phyloP scores from a whole-genome alignment of 2,329 filamentous ascomycete genomes.

The Neopestalotiopsis rosae region DNA sequence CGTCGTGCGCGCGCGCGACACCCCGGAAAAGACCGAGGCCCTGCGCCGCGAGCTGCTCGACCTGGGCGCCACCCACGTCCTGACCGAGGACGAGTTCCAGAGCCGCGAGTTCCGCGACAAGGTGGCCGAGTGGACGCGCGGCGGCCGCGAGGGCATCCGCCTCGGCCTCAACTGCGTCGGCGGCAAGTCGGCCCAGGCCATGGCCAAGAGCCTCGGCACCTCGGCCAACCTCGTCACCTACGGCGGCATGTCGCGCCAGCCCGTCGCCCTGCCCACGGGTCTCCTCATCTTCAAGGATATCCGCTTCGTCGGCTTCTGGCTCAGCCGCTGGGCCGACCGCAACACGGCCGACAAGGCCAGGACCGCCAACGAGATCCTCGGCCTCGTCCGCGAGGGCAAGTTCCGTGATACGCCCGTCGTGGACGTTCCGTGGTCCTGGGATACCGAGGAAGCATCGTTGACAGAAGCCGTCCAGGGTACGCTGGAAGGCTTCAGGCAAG shows the following conservation, averaged over 20 bases:
- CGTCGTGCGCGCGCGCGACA: conserved; percentile 76
- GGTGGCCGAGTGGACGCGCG: conserved; percentile 70
- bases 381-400: conserved; percentile 73
- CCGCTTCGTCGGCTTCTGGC: conserved; percentile 91
- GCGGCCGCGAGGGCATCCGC: conserved; percentile 73
- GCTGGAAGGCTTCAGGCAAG: conserved; percentile 80
- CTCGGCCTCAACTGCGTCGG: conserved; percentile 94
- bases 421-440: conserved; percentile 81
- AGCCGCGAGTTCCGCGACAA: conserved; percentile 65
- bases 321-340: conserved; percentile 84
- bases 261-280: conserved; percentile 79
- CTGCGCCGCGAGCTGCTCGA: conserved; percentile 56
- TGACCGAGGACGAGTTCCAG: conserved; percentile 61
- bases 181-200: conserved; percentile 78
- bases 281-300: conserved; percentile 94
- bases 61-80: conserved; percentile 62
- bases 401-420: conserved; percentile 87
- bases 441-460: conserved; percentile 73
- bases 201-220: conserved; percentile 75
- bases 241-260: conserved; percentile 92
- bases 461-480: conserved; percentile 81
- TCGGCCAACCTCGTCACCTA: conserved; percentile 87
- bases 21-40: conserved; percentile 66
- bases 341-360: conserved; percentile 75
- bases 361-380: conserved; percentile 85